Base-by-base conservation (phyloP, 1,284 basidiomycete species). In the Anthracocystis setariae region DNA sequence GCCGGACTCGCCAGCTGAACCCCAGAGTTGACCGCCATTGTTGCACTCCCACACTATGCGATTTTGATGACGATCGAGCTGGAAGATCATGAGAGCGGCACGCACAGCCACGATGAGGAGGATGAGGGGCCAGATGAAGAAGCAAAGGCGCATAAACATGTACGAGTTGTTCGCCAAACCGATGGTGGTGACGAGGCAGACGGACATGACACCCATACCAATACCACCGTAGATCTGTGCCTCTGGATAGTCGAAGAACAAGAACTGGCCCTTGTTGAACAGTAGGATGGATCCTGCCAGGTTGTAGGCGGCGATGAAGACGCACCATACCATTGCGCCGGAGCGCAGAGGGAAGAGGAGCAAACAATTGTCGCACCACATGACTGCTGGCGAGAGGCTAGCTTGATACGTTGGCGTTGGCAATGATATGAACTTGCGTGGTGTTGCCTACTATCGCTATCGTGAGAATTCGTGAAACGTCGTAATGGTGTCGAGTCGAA, bases 321-420 rank as follows among this genome's bases (percentile, higher is more conserved):
- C 85, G 68, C 85, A 88, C 90, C 89, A 91, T 43, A 88, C 89
- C 74, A 91, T 91, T 54, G 90, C 89, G 79, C 90, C 90, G 82
- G 64, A 54, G 50, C 66, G 60, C 35, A 74, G 33, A 2, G 76
- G 74, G 44, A 78, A 74, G 46, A 78, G 20, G 25, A 79, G 70
- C 12, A 76, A 57, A 53, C 77, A 79, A 39, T 79, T 79, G 56
- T 79, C 75, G 54, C 77, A 79, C 77, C 77, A 71, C 68, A 73
- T 71, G 44, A n/a, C 38, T 42, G 53, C 44, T 50, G 13, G 35
- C n/a, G 35, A 37, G 8, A 17, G 29, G 29, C 29, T 29, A 29
- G 29, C 29, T 29, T 12, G 29, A 29, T 29, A 5, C 29, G 29
- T 29, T 29, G 29, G 29, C 29, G 29, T 7, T 29, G 29, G 29